Base-by-base conservation (phyloP, 148 eudicot genomes). In the Fallopia convolvulus region DNA sequence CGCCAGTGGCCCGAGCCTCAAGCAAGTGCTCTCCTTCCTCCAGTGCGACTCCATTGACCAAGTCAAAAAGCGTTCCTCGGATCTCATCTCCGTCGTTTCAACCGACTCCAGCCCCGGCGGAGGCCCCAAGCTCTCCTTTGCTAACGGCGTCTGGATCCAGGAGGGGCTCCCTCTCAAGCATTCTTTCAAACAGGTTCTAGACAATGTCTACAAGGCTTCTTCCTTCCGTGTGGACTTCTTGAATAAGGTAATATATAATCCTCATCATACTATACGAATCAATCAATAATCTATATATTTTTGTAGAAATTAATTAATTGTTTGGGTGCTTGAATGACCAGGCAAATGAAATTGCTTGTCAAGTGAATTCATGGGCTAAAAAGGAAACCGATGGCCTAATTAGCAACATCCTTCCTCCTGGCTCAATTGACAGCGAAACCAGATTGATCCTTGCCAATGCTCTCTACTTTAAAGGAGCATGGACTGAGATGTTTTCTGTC, bases 361-460 rank as follows among this genome's bases (percentile, higher is more conserved):
- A 81, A 72, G 98, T 92, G 80, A 94, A 94, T 74, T 36, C 79
- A 18, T 94, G 98, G 98, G 94, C 91, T 44, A 91, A 91, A 63
- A 86, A 84, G 77, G 78, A 91, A 75, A 91, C 98, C 46, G 87
- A 63, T 78, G 98, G 95, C 68, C 92, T 92, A 63, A 87, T 94
- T 70, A 90, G 83, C 76, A 90, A 87, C 17, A 65, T 94, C 42
- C 94, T 94, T 63, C 90, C 94, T 74, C 74, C 87, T 26, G 92
- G 91, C 9, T 84, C 95, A 40, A 86, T 91, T 15, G 90, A 89
- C 33, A 49, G 46, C 74, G 71, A 80, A 1, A 90, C 97, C 26
- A 82, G 87, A 83, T 92, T 94, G 49, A 83, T 94, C 65, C 87
- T 91, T 79, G 87, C 98, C 21, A 94, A 92, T 78, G 97, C 93